Percentiles rank a stretch among this genome's conserved stretches.
Conservation (phyloP, 2,329 filamentous ascomycete species). For the Hawksworthiomyces lignivorus region DNA sequence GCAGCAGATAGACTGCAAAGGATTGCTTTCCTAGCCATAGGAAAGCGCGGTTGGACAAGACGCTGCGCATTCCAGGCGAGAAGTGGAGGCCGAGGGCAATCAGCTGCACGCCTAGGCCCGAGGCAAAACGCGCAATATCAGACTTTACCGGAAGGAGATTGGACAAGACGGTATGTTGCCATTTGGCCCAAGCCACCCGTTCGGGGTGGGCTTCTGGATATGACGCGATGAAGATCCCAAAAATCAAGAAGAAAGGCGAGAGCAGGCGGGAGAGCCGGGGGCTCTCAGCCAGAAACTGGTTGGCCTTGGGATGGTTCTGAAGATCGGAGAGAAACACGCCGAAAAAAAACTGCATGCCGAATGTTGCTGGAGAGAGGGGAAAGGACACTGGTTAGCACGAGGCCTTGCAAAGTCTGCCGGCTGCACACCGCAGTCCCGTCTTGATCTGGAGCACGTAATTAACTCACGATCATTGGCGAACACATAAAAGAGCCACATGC, state of each 20-base stretch:
- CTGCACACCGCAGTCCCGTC: too few species aligned
- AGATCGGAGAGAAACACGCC: constrained; percentile 56
- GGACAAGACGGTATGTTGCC: constrained; percentile 33
- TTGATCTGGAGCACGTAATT: too few species aligned
- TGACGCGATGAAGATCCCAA: constrained; percentile 51
- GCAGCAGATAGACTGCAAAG: constrained; percentile 57
- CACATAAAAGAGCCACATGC: constrained; percentile 43
- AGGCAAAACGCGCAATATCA: constrained; percentile 36
- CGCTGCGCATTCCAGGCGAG: constrained; percentile 40
- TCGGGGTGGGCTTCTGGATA: constrained; percentile 50
- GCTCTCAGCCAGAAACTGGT: constrained; percentile 37
- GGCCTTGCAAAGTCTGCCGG: too few species aligned
- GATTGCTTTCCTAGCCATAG: constrained; percentile 57
- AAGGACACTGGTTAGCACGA: too few species aligned
- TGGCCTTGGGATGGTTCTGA: constrained; percentile 41
- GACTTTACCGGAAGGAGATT: constrained; percentile 38
- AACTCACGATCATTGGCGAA: constrained; percentile 26
- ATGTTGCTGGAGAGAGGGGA: constrained; percentile 26
- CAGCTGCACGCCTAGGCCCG: constrained; percentile 30
- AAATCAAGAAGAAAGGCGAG: constrained; percentile 39
- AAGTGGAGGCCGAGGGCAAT: constrained; percentile 45
- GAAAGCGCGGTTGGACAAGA: constrained; percentile 47
- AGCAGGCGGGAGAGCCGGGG: constrained; percentile 36
- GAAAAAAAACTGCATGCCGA: constrained; percentile 53
- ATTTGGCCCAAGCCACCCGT: constrained; percentile 46